A percentile compares a stretch with the other conserved stretches of the same genome.
phyloP scores from a whole-genome alignment of 1,284 basidiomycete species.

The Taiwanofungus camphoratus region DNA sequence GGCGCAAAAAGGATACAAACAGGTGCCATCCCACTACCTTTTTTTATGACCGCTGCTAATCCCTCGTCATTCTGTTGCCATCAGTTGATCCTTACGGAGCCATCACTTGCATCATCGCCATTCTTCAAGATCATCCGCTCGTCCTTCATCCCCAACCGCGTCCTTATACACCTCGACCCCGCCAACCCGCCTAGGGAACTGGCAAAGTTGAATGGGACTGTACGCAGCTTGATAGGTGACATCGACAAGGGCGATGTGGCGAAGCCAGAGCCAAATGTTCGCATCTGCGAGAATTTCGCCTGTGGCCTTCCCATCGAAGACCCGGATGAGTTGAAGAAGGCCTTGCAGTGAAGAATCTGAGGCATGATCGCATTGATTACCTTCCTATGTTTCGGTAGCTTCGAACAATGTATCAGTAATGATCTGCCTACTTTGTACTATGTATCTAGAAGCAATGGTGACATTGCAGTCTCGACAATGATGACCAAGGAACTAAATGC shows the following conservation, averaged over 20 bases:
- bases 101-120: slow-evolving; percentile 5
- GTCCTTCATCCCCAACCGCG: slow-evolving; percentile 23
- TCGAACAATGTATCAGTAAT: too few species aligned
- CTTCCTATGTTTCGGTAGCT: too few species aligned
- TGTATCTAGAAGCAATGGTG: too few species aligned
- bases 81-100: slow-evolving; percentile 21
- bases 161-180: slow-evolving; percentile 24
- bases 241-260: neutral
- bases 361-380: too few species aligned
- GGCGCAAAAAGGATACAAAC: slow-evolving; percentile 19
- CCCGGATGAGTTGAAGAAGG: slow-evolving; percentile 15
- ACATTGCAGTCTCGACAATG: too few species aligned
- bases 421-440: too few species aligned
- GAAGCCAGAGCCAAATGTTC: slow-evolving; percentile 16
- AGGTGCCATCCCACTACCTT: too few species aligned
- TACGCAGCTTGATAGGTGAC: slow-evolving; percentile 18
- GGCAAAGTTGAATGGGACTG: slow-evolving; percentile 19
- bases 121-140: slow-evolving; percentile 17
- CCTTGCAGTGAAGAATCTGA: slow-evolving; percentile 1
- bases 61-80: neutral
- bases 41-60: too few species aligned
- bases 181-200: slow-evolving; percentile 18
- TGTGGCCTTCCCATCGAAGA: slow-evolving; percentile 24
- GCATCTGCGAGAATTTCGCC: slow-evolving; percentile 25
- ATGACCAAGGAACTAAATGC: too few species aligned